phyloP scores from a whole-genome alignment of 2,329 filamentous ascomycete genomes.

The Raffaelea deltoideospora region DNA sequence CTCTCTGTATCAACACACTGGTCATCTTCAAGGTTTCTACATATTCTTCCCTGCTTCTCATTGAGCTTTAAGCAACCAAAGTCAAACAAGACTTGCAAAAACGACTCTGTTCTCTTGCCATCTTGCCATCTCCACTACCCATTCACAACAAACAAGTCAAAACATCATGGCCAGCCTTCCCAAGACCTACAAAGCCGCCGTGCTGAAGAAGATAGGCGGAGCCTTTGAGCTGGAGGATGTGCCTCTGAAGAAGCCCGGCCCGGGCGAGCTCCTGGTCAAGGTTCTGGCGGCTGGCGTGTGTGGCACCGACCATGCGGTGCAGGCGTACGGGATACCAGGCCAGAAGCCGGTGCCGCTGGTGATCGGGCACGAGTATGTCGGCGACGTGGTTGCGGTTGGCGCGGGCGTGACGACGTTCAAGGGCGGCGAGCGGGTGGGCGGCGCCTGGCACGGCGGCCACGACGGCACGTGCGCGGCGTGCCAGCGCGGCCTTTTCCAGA shows the following conservation, averaged over 20 bases:
- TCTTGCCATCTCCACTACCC: too few relatives aligned
- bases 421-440: conserved; percentile 50
- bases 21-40: too few relatives aligned
- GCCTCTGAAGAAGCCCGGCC: conserved; percentile 37
- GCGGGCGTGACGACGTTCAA: conserved; percentile 40
- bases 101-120: too few relatives aligned
- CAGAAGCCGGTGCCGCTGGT: conserved; percentile 43
- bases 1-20: too few relatives aligned
- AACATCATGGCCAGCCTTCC: conserved; percentile 26
- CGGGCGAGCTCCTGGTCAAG: conserved; percentile 52
- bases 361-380: conserved; percentile 59
- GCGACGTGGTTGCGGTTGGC: conserved; percentile 47
- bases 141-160: background rate
- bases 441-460: conserved; percentile 54
- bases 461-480: conserved; percentile 48
- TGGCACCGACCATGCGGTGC: conserved; percentile 40
- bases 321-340: conserved; percentile 26
- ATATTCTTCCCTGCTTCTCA: too few relatives aligned
- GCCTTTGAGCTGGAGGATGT: conserved; percentile 45
- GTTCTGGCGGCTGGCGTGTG: conserved; percentile 60
- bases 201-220: conserved; percentile 35
- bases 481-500: conserved; percentile 48
- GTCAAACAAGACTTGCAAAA: too few relatives aligned
- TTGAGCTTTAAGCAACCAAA: too few relatives aligned
- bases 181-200: conserved; percentile 51